phyloP scores from a whole-genome alignment of 345 rosid species.

The Psidium guajava region DNA sequence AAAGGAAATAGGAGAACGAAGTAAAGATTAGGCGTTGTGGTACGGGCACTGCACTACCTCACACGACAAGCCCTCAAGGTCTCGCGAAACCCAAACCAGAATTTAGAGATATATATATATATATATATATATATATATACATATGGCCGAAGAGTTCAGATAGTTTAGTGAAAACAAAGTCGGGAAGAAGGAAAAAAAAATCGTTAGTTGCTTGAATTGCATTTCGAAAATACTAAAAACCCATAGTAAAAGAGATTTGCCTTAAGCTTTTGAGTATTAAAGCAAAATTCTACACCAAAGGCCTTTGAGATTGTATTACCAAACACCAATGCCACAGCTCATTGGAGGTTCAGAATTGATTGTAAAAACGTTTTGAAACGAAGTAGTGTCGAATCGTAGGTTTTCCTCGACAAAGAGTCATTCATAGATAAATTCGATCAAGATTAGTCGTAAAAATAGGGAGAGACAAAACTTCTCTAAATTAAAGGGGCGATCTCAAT shows the following conservation, averaged over 20 bases:
- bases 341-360: background rate
- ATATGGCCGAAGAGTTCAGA: no score
- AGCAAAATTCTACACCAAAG: background rate
- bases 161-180: no score
- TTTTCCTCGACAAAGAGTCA: background rate
- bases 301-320: background rate
- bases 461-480: background rate
- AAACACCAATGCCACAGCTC: background rate
- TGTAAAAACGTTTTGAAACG: background rate
- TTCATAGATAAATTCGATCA: background rate
- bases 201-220: background rate
- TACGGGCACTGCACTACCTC: no score
- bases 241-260: background rate
- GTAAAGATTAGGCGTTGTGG: no score
- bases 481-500: rapidly evolving
- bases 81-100: no score
- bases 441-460: no score
- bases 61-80: no score
- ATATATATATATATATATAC: no score
- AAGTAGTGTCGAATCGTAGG: background rate
- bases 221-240: background rate
- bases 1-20: no score
- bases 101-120: no score
- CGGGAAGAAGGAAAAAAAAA: background rate
- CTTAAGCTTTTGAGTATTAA: background rate